Evolutionary conservation across 1,139 yeast species (phyloP).

Genomic region (Kodamaea sp.): DNA sequence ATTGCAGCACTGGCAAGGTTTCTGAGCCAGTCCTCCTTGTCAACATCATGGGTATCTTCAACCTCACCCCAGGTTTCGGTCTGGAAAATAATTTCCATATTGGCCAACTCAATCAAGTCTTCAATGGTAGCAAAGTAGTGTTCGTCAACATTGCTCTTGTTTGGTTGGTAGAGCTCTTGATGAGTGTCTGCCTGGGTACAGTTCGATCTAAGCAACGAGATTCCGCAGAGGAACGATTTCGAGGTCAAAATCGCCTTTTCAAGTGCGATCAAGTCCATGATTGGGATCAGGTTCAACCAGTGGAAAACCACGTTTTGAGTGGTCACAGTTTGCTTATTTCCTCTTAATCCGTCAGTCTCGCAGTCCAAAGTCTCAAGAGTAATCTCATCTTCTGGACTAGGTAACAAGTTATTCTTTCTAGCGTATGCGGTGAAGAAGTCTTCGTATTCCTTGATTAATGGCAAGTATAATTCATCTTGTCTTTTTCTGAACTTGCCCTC

Average conservation of each 20-base stretch:
- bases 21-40: slow-evolving; percentile 83
- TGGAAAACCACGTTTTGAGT: slow-evolving; percentile 62
- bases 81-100: slow-evolving; percentile 81
- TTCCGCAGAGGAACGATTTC: slow-evolving; percentile 85
- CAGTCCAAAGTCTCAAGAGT: slow-evolving; percentile 68
- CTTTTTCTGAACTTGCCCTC: slow-evolving; percentile 76
- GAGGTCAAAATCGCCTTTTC: slow-evolving; percentile 86
- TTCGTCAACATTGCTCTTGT: slow-evolving; percentile 26
- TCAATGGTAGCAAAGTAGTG: slow-evolving; percentile 51
- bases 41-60: slow-evolving; percentile 97
- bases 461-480: slow-evolving; percentile 76
- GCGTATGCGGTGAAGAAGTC: slow-evolving; percentile 53
- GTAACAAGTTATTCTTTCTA: slow-evolving; percentile 29
- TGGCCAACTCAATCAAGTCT: slow-evolving; percentile 75
- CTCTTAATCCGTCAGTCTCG: slow-evolving; percentile 76
- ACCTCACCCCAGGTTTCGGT: slow-evolving; percentile 96
- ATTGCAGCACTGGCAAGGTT: slow-evolving; percentile 82
- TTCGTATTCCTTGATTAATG: slow-evolving; percentile 70
- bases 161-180: slow-evolving; percentile 35
- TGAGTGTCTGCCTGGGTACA: slow-evolving; percentile 25
- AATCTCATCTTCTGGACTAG: slow-evolving; percentile 24
- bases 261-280: slow-evolving; percentile 81
- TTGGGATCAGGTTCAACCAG: slow-evolving; percentile 64
- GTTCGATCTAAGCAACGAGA: slow-evolving; percentile 41
- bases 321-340: slow-evolving; percentile 66